A percentile compares a stretch with the other conserved stretches of the same genome.
phyloP scores from a whole-genome alignment of 441 rosid species.

The Bruguiera hainesii region DNA sequence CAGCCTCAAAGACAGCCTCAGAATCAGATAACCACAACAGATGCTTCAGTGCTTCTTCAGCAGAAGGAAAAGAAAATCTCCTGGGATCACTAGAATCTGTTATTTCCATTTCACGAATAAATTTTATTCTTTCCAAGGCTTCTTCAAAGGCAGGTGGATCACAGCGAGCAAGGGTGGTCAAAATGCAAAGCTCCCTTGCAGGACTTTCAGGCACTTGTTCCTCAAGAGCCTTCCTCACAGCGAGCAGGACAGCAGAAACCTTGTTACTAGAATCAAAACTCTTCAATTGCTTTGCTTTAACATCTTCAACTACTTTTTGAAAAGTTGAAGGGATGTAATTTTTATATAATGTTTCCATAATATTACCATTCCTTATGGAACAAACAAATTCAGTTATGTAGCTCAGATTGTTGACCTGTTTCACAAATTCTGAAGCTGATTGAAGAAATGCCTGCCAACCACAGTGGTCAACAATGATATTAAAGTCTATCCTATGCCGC shows the following conservation, averaged over 20 bases:
- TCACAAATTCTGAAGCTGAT: constrained; percentile 75
- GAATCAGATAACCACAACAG: constrained; percentile 89
- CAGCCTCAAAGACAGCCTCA: constrained; percentile 88
- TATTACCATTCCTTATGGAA: constrained; percentile 73
- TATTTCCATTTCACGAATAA: constrained; percentile 83
- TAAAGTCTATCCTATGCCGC: constrained; percentile 91
- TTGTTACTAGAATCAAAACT: constrained; percentile 42
- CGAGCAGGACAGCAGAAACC: constrained; percentile 74
- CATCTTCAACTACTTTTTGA: constrained; percentile 35
- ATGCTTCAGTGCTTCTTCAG: constrained; percentile 95
- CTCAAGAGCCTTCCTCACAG: constrained; percentile 77
- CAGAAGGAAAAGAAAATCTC: constrained; percentile 63
- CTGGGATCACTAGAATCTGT: constrained; percentile 52
- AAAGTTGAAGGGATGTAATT: constrained; percentile 40
- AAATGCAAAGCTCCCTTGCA: constrained; percentile 85
- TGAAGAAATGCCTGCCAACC: constrained; percentile 82
- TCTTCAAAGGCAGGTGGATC: constrained; percentile 88
- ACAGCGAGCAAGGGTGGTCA: constrained; percentile 89
- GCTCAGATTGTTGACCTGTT: constrained; percentile 74
- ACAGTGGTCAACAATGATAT: constrained; percentile 69
- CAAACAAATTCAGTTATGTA: constrained; percentile 89
- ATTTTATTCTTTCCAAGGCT: constrained; percentile 82
- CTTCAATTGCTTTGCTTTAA: constrained; percentile 30
- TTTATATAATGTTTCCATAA: constrained; percentile 64
- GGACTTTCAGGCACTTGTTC: constrained; percentile 76